Base-by-base conservation (phyloP, 768 basidiomycete species). In the Mycena capillaripes region DNA sequence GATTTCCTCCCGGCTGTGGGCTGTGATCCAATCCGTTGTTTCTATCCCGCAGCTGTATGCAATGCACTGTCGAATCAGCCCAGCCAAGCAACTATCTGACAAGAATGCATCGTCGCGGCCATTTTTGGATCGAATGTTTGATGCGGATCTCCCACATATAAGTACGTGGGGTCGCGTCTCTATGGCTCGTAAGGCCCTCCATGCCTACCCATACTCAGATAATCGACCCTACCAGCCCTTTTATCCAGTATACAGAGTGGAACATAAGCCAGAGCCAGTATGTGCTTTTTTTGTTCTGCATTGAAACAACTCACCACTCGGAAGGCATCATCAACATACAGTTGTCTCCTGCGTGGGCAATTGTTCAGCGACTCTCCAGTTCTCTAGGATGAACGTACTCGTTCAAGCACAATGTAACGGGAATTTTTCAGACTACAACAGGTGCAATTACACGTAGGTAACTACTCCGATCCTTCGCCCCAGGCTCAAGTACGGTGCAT, bases 281-380 rank as follows among this genome's bases (percentile, higher is more conserved):
- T 12, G 63, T n/a, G n/a, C n/a, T 27, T 27, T n/a, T 29, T 29
- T 42, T 16, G 25, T 27, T 5, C 52, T 42, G 25, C 38, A 40
- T 21, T 27, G 8, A 11, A 53, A 25, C 38, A 25, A 21, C 64
- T 50, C 23, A 63, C 19, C 10, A 42, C 16, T 57, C 12, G n/a
- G 14, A 2, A 66, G 42, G 9, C 2, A 16, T 32, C 27, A 29
- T 21, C 46, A 52, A 23, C 2, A 23, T 6, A 34, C 36, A 4
- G 38, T 12, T 23, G 25, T 30, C 19, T 40, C n/a, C 30, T 66
- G 52, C 38, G 0, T 17, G 6, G 23, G 34, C 16, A 27, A 21
- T 4, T 68, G 66, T 21, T 50, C 58, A 17, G 66, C 58, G 19
- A 60, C 46, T 32, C 50, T 68, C 25, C 48, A 52, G 12, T 27